These are phyloP conservation scores for Corylus avellana DNA, from an alignment of 306 rosid species.

Conservation along the genomic window DNA sequence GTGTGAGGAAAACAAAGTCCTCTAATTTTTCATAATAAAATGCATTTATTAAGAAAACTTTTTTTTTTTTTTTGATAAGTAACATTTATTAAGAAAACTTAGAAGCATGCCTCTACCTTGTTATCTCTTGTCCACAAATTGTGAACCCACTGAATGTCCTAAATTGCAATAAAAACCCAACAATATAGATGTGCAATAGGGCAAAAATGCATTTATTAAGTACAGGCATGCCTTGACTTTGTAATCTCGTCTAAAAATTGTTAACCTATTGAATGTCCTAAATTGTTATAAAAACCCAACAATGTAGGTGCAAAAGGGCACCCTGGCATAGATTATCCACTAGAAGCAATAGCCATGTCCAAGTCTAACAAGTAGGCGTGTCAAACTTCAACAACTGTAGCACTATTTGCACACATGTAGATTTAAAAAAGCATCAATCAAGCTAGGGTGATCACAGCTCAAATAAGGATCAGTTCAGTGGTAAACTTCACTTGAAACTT, in stretches of 20 bases:
- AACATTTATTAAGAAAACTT: not conserved
- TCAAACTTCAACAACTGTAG: not conserved
- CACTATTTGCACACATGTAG: not conserved
- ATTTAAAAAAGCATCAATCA: not conserved
- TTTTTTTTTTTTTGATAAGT: no score
- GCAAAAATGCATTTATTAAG: no score
- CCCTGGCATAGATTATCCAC: not conserved
- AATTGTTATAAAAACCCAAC: not conserved
- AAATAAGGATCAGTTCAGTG: not conserved
- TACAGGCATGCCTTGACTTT: not conserved
- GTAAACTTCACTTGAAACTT: not conserved
- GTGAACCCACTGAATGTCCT: not conserved
- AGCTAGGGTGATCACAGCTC: slow-evolving; percentile 1
- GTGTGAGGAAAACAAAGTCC: not conserved
- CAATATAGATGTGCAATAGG: no score
- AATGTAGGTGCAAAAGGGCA: not conserved
- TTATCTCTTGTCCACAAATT: not conserved
- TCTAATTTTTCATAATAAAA: not conserved
- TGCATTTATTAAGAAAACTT: not conserved
- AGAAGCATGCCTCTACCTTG: not conserved
- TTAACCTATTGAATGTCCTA: not conserved
- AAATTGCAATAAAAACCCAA: not conserved
- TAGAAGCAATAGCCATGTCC: not conserved
- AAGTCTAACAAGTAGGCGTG: not conserved
- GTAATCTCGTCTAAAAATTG: not conserved